Percentiles rank a stretch among this genome's conserved stretches.
phyloP scores from a whole-genome alignment of 2,329 filamentous ascomycete species.

The Elsinoe batatas region DNA sequence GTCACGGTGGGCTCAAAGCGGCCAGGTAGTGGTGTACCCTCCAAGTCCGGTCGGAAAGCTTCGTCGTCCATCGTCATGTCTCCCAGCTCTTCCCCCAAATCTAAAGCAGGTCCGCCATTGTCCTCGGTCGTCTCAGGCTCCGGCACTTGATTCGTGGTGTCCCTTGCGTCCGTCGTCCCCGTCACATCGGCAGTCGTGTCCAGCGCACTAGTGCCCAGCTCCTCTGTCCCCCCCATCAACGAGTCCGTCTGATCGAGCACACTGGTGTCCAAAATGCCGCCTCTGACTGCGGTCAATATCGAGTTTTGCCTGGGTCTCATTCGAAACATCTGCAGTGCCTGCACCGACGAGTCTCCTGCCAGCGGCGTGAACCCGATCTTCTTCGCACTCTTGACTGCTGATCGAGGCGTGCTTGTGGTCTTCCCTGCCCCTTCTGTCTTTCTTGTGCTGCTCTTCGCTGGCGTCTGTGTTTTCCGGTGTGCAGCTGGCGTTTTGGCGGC shows the following conservation, averaged over 20 bases:
- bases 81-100: background rate
- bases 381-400: background rate
- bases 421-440: background rate
- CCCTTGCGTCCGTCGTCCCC: background rate
- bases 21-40: constrained; percentile 1
- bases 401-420: background rate
- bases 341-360: constrained; percentile 34
- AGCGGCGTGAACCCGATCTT: background rate
- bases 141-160: background rate
- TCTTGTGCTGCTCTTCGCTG: background rate
- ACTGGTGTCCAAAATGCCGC: background rate
- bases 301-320: constrained; percentile 36
- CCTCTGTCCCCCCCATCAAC: background rate
- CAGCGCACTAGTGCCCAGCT: constrained; percentile 14
- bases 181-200: background rate
- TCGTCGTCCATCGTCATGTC: constrained; percentile 5
- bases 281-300: background rate
- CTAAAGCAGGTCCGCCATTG: background rate
- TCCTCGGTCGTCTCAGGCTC: background rate
- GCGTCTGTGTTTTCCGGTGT: background rate
- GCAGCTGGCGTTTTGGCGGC: background rate
- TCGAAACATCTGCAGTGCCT: constrained; percentile 43
- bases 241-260: background rate
- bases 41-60: background rate
- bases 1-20: background rate